Evolutionary conservation across 495 filamentous ascomycete genomes (phyloP).

Genomic region (Lentithecium fluviatile): DNA sequence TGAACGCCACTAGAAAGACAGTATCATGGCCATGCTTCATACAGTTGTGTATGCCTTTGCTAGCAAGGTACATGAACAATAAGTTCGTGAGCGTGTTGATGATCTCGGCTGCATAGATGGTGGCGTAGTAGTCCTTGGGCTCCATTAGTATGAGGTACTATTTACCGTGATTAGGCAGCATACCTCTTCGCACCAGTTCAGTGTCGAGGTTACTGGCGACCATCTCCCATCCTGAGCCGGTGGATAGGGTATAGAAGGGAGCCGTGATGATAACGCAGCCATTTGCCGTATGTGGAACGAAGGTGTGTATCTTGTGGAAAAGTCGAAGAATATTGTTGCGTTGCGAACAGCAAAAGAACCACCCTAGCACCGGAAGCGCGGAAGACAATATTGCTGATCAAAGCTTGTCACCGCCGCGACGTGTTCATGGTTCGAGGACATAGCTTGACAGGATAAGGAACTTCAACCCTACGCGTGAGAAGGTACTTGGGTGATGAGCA

Average conservation of each 20-base stretch:
- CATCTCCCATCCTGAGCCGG: conserved; percentile 69
- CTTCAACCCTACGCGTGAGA: too few species aligned
- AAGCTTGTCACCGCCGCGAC: neutral
- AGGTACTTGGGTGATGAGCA: too few species aligned
- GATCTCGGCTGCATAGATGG: conserved; percentile 45
- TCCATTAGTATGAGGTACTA: neutral
- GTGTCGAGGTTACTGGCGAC: conserved; percentile 80
- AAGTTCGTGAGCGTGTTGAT: conserved; percentile 48
- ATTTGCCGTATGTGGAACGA: too few species aligned
- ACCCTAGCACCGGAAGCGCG: neutral
- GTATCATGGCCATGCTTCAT: conserved; percentile 42
- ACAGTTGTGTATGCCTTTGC: conserved; percentile 43
- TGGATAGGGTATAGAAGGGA: conserved; percentile 70
- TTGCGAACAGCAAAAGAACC: neutral
- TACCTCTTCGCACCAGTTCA: conserved; percentile 96
- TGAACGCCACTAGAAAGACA: conserved; percentile 45
- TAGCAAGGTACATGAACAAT: conserved; percentile 43
- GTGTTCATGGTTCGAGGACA: too few species aligned
- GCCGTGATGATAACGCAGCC: conserved; percentile 39
- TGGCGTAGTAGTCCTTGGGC: conserved; percentile 46
- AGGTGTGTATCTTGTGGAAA: neutral
- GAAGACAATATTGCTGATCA: neutral
- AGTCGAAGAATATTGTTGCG: neutral
- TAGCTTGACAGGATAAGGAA: too few species aligned
- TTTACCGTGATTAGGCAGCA: conserved; percentile 4